Conservation (phyloP, 768 basidiomycete genomes). For the Gyrodon lividus region DNA sequence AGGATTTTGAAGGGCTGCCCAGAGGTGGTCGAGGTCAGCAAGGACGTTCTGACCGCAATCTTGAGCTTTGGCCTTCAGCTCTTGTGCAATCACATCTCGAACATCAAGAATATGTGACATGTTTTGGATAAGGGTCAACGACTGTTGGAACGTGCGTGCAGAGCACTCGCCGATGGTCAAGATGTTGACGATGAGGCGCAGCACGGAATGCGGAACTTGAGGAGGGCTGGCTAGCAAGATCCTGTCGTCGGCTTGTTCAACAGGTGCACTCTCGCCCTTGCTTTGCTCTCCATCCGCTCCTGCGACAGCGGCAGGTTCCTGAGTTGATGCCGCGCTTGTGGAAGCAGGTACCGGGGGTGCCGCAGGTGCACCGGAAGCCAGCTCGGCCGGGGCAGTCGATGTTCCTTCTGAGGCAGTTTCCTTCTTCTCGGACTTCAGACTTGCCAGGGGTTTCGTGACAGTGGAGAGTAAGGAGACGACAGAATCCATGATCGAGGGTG, state of each 20-base stretch:
- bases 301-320: conserved; percentile 16
- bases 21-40: conserved; percentile 76
- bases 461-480: conserved; percentile 85
- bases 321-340: conserved; percentile 9
- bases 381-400: conserved; percentile 16
- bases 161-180: conserved; percentile 97
- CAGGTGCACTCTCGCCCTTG: conserved; percentile 20
- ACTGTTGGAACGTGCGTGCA: conserved; percentile 93
- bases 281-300: conserved; percentile 18
- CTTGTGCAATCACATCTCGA: conserved; percentile 84
- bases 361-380: conserved; percentile 5
- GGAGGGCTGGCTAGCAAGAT: conserved; percentile 72
- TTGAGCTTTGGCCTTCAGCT: conserved; percentile 83
- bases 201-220: conserved; percentile 78
- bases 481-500: conserved; percentile 89
- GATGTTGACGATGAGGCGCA: conserved; percentile 93
- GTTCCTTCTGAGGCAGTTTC: conserved; percentile 27
- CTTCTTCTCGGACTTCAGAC: conserved; percentile 53
- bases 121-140: conserved; percentile 88
- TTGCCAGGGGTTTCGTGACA: conserved; percentile 80
- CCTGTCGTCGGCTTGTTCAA: conserved; percentile 36
- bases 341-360: conserved; percentile 2
- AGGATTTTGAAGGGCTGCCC: conserved; percentile 55
- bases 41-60: conserved; percentile 79
- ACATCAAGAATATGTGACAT: conserved; percentile 86